Evolutionary conservation across 768 basidiomycete species (phyloP), one percentile per base, ranked within the genome.

Genomic region (Psilocybe cubensis): DNA sequence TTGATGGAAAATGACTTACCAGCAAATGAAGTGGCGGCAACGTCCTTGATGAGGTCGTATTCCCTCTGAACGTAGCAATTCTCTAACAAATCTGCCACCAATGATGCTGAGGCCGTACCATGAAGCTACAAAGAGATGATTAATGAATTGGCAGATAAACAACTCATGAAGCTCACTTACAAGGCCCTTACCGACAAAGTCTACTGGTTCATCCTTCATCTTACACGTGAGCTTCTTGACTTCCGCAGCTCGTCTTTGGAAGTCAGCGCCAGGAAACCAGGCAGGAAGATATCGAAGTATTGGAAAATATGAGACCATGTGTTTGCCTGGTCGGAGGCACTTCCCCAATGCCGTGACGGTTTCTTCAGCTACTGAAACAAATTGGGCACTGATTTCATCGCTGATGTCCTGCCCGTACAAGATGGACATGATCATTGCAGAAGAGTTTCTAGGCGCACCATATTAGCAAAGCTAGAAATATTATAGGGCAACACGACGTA

Each of bases 201-300:
- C 57, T 27, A 66, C 48, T 14, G 65, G 63, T 18, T 28, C 33
- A 10, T 63, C 60, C 25, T 54, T 42, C 50, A 66, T 52, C n/a
- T 61, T 52, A 3, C 48, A 20, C 3, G 58, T 57, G 10, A 58
- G 14, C 14, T 47, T 52, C 45, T 56, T 59, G 4, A 60, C 60
- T 43, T 54, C 54, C 3, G 33, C n/a, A 9, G 63, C 65, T n/a
- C 49, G 35, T 12, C 51, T 50, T 31, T 62, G 55, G 41, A 64
- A 66, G 23, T 45, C 40, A 41, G 60, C 58, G 14, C 65, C 63
- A 14, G 65, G 63, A 43, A 58, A 62, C 65, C 62, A 63, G 14
- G 60, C 43, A 4, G 65, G 63, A 12, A 64, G 25, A 43, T 58
- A 40, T n/a, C 46, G 60, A 46, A 62, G 57, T 14, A 57, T 20